Base-by-base conservation (phyloP, 148 eudicot species). In the Selenicereus undatus region DNA sequence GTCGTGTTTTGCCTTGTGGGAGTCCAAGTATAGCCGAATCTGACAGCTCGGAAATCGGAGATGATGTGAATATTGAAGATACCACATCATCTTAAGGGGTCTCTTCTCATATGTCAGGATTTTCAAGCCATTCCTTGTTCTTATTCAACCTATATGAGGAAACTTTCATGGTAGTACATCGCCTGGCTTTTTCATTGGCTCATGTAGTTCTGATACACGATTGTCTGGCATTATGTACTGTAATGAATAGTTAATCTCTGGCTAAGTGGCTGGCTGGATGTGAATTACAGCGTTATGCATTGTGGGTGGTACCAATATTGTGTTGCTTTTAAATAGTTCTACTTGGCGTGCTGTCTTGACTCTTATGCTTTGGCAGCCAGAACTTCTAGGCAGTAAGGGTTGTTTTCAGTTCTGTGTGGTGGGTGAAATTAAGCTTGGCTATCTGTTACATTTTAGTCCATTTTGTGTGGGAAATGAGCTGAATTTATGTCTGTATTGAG, bases 1-100 rank as follows among this genome's bases (percentile, higher is more conserved):
- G 97, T 30, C 90, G 94, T 32, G 75, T 87, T 86, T 42, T 89
- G 88, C 81, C 83, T 54, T 78, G 86, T 1, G 90, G 82, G 78
- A 88, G 82, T 27, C 70, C 83, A 62, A 74, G 76, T 75, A 85
- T 29, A 65, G 72, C 60, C 54, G 72, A 77, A 69, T 60, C 88
- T 17, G 82, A 74, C 17, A 86, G 76, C 71, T 32, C 83, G 16
- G 71, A 58, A 24, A 83, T 79, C 3, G 78, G 81, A 11, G 78
- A 79, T 5, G 82, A 78, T 69, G 88, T 79, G 18, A 80, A 75
- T 22, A 86, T 78, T 42, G 85, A 78, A 79, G 86, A 82, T 66
- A 79, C 77, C 7, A 77, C 84, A 42, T 56, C 78, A 27, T 56
- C 78, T 29, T 36, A 83, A 0, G 74, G 79, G 66, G 51, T 62